Conservation (phyloP, 345 rosid genomes). For the Bruguiera sexangula region DNA sequence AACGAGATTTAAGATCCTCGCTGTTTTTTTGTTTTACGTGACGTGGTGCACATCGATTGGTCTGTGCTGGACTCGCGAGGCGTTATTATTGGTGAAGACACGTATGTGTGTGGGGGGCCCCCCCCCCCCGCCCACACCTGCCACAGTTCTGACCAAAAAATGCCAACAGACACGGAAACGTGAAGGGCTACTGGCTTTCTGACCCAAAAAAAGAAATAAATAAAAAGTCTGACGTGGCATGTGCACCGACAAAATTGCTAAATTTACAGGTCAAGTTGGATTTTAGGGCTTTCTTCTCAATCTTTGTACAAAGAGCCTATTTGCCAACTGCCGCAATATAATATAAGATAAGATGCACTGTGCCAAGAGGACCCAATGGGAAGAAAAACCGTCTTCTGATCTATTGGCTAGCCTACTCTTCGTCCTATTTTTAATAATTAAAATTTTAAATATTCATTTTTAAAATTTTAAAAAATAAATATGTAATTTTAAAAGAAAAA, state of each 20-base stretch:
- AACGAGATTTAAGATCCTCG: no score
- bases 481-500: no score
- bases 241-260: conserved; percentile 10
- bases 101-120: neutral
- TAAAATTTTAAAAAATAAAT: no score
- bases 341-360: no score
- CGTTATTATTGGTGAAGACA: neutral
- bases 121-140: neutral
- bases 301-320: neutral
- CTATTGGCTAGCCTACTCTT: no score
- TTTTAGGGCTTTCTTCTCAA: neutral
- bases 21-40: neutral
- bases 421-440: no score
- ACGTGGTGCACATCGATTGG: neutral
- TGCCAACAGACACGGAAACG: conserved; percentile 13
- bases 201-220: no score
- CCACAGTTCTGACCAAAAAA: neutral
- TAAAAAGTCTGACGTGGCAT: conserved; percentile 14
- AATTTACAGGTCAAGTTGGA: neutral
- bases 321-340: no score
- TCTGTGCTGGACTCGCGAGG: neutral
- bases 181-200: neutral
- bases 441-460: no score
- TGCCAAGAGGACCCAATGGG: no score
- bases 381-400: no score